These are phyloP conservation scores for Barnettozyma populi DNA, from an alignment of 805 yeast species.

Conservation along the genomic window DNA sequence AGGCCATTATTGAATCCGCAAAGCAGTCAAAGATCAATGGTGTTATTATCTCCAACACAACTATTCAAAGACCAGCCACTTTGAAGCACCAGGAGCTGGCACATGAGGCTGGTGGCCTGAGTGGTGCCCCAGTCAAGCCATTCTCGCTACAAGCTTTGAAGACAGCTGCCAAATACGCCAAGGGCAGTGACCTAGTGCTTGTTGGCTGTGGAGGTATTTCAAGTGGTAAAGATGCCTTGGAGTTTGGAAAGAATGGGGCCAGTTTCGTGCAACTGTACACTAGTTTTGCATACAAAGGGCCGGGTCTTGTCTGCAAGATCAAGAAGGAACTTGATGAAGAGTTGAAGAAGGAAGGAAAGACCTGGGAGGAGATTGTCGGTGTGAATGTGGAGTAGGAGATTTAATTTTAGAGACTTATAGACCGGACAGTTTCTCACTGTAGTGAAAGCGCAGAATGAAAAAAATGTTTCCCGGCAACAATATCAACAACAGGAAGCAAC, in stretches of 20 bases:
- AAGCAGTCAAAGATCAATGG: conserved; percentile 80
- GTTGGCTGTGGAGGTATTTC: conserved; percentile 95
- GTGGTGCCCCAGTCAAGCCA: conserved; percentile 89
- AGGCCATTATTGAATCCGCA: conserved; percentile 77
- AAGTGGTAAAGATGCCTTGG: conserved; percentile 83
- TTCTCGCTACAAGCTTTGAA: conserved; percentile 66
- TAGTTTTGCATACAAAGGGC: conserved; percentile 88
- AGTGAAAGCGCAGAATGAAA: no score
- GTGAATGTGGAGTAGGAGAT: conserved; percentile 33
- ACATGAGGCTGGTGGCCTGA: conserved; percentile 76
- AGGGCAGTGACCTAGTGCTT: conserved; percentile 65
- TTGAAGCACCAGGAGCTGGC: conserved; percentile 48
- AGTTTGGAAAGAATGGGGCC: conserved; percentile 92
- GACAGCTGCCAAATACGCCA: conserved; percentile 68
- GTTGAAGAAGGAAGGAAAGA: conserved; percentile 66
- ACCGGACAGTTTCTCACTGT: neutral
- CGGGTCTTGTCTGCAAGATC: conserved; percentile 65
- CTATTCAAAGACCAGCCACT: conserved; percentile 70
- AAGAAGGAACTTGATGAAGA: conserved; percentile 55
- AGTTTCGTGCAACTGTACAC: conserved; percentile 84
- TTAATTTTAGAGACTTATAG: neutral
- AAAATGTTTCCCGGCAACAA: no score
- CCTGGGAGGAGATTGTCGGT: conserved; percentile 80
- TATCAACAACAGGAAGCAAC: neutral
- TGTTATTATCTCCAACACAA: conserved; percentile 87